Conservation (phyloP, 2,329 filamentous ascomycete genomes). For the Zymoseptoria ardabiliae region DNA sequence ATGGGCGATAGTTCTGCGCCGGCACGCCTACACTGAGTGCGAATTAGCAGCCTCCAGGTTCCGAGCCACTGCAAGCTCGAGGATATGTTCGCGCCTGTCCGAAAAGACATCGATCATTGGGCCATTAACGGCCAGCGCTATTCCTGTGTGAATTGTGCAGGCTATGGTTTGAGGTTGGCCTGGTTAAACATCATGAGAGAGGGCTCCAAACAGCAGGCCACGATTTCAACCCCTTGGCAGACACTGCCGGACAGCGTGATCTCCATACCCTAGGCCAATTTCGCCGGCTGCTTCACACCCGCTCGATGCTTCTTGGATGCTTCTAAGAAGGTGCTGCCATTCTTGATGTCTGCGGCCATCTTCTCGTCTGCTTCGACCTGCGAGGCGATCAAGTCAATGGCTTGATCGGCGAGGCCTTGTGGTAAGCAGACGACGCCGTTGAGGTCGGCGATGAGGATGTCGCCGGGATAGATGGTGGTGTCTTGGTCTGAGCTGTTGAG, state of each 20-base stretch:
- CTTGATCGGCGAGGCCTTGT: slow-evolving; percentile 19
- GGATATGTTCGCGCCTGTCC: background rate
- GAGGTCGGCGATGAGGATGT: slow-evolving; percentile 33
- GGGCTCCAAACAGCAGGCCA: background rate
- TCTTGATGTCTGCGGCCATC: slow-evolving; percentile 22
- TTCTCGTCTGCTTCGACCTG: slow-evolving; percentile 28
- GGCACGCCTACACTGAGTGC: too few species aligned
- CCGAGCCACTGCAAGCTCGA: background rate
- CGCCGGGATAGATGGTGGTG: slow-evolving; percentile 29
- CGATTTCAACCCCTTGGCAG: background rate
- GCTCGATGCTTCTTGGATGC: slow-evolving; percentile 24
- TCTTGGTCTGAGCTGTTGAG: slow-evolving; percentile 28
- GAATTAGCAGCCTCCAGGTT: background rate
- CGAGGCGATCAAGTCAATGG: slow-evolving; percentile 24
- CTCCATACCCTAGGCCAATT: slow-evolving; percentile 2
- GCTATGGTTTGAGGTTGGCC: background rate
- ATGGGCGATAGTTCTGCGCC: too few species aligned
- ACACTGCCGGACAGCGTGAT: background rate
- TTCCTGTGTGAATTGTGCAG: background rate
- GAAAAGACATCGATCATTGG: background rate
- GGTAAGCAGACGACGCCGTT: slow-evolving; percentile 34
- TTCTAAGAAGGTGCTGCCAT: slow-evolving; percentile 19
- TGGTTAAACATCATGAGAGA: background rate
- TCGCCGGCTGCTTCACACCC: slow-evolving; percentile 20
- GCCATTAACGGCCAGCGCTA: background rate